Evolutionary conservation across 1,284 basidiomycete species (phyloP).

Genomic region (Mrakiaceae sp.): DNA sequence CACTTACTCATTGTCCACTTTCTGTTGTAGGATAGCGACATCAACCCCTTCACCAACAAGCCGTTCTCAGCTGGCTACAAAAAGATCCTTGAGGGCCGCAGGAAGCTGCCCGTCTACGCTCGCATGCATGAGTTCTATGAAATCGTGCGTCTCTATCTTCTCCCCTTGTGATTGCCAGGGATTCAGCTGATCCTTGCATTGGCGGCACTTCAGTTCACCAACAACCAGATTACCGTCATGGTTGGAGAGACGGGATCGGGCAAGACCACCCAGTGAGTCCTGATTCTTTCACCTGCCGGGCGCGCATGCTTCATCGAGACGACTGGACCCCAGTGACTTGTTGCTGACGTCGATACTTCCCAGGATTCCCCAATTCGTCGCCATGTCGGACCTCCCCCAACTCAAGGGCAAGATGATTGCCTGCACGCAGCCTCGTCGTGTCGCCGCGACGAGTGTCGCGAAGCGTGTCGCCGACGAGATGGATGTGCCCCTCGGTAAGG

Average conservation of each 20-base stretch:
- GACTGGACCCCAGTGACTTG: background rate
- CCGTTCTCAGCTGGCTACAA: slow-evolving; percentile 70
- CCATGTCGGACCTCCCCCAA: slow-evolving; percentile 83
- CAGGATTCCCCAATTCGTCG: slow-evolving; percentile 87
- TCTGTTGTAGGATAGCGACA: slow-evolving; percentile 53
- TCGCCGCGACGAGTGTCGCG: slow-evolving; percentile 95
- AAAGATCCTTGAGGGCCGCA: slow-evolving; percentile 73
- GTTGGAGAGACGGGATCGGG: slow-evolving; percentile 97
- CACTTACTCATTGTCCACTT: background rate
- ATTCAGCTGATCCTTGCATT: background rate
- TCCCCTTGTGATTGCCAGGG: too few species aligned
- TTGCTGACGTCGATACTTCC: background rate
- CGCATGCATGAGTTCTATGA: slow-evolving; percentile 89
- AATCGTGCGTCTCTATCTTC: slow-evolving; percentile 46
- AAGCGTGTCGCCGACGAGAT: slow-evolving; percentile 98
- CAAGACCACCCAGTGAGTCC: slow-evolving; percentile 84
- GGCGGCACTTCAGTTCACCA: slow-evolving; percentile 48
- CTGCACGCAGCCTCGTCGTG: slow-evolving; percentile 93
- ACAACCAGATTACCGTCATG: slow-evolving; percentile 87
- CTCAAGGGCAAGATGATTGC: slow-evolving; percentile 81
- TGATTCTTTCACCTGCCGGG: slow-evolving; percentile 10
- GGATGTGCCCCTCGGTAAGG: slow-evolving; percentile 85
- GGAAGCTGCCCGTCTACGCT: slow-evolving; percentile 79
- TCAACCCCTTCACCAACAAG: slow-evolving; percentile 71
- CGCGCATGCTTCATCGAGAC: background rate